A percentile compares a stretch with the other conserved stretches of the same genome.
Evolutionary conservation across 1,284 basidiomycete species (phyloP).

Genomic region (Cutaneotrichosporon mucoides): DNA sequence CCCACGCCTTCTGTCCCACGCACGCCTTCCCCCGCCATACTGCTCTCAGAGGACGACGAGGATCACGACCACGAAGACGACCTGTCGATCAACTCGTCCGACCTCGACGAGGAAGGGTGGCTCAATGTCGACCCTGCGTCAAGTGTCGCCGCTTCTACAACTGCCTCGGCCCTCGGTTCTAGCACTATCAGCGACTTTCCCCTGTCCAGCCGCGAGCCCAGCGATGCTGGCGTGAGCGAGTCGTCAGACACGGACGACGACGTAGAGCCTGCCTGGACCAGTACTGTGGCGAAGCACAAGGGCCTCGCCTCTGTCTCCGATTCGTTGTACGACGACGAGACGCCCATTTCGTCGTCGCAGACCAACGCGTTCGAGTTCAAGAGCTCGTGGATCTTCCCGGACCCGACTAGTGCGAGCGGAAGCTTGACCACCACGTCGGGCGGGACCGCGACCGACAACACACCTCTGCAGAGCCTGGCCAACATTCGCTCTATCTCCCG

Average conservation of each 20-base stretch:
- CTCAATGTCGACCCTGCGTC: constrained; percentile 6
- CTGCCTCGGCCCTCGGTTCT: constrained; percentile 13
- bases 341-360: not conserved
- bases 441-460: not conserved
- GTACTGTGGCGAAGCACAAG: not conserved
- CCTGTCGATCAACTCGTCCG: constrained; percentile 11
- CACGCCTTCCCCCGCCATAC: not conserved
- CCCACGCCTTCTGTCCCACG: not conserved
- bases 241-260: constrained; percentile 1
- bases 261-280: too few species aligned
- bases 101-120: constrained; percentile 15
- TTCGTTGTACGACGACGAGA: constrained; percentile 1
- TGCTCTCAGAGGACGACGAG: constrained; percentile 3
- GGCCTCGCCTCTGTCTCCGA: not conserved
- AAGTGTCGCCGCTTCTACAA: not conserved
- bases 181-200: constrained; percentile 13
- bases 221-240: constrained; percentile 6
- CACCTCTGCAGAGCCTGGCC: not conserved
- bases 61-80: constrained; percentile 14
- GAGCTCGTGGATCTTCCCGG: constrained; percentile 20
- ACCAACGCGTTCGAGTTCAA: constrained; percentile 7
- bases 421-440: not conserved
- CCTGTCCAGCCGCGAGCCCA: constrained; percentile 7
- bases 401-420: constrained; percentile 11
- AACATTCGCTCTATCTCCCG: constrained; percentile 3